phyloP scores from a whole-genome alignment of 805 yeast species.

The Teunomyces barrocoloradensis region DNA sequence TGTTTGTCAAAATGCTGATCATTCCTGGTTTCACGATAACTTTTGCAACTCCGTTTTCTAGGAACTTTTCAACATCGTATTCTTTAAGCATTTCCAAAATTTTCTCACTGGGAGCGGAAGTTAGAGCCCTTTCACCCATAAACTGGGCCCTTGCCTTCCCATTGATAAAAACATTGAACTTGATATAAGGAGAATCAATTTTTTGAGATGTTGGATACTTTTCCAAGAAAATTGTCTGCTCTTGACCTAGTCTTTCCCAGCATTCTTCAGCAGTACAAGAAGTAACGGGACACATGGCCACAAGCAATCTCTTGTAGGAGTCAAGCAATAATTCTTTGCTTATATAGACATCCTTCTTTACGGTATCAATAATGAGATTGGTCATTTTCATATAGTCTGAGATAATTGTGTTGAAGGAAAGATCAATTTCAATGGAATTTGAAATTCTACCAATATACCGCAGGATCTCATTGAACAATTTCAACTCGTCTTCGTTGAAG shows the following conservation, averaged over 20 bases:
- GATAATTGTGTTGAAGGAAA: conserved; percentile 78
- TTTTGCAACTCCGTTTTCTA: conserved; percentile 36
- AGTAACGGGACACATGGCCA: conserved; percentile 73
- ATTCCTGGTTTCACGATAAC: conserved; percentile 53
- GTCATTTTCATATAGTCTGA: conserved; percentile 89
- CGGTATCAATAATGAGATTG: conserved; percentile 40
- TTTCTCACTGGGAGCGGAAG: conserved; percentile 28
- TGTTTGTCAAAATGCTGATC: conserved; percentile 41
- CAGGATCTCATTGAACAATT: conserved; percentile 58
- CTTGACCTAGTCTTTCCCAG: conserved; percentile 51
- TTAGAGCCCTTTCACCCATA: conserved; percentile 32
- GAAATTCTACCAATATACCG: conserved; percentile 48
- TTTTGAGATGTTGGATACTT: conserved; percentile 62
- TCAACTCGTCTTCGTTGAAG: conserved; percentile 46
- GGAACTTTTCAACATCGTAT: conserved; percentile 1
- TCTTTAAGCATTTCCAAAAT: conserved; percentile 34
- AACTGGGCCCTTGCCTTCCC: conserved; percentile 63
- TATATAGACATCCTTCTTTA: conserved; percentile 32
- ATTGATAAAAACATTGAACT: conserved; percentile 65
- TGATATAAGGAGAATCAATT: conserved; percentile 32
- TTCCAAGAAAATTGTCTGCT: conserved; percentile 53
- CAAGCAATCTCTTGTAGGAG: conserved; percentile 51
- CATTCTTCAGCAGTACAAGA: conserved; percentile 85
- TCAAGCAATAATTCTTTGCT: conserved; percentile 44
- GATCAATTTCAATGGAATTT: conserved; percentile 53